A percentile compares a stretch with the other conserved stretches of the same genome.
Conservation (phyloP, 371 early-diverging fungal species). For the Gilbertella persicaria region DNA sequence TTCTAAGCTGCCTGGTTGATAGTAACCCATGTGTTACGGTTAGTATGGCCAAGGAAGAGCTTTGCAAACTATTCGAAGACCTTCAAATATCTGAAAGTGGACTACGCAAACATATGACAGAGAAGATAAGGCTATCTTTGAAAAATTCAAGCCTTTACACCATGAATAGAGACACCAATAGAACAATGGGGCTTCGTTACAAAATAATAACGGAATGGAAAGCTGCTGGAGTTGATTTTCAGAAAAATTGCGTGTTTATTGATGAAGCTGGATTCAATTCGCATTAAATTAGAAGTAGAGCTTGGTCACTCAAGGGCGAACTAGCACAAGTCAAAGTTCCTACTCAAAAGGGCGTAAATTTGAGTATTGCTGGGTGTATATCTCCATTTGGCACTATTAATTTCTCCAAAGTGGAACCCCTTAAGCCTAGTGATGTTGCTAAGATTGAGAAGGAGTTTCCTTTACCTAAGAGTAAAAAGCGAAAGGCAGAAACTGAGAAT, state of each 20-base stretch:
- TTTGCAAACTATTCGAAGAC: slow-evolving; percentile 5
- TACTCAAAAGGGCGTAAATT: slow-evolving; percentile 5
- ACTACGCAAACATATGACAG: slow-evolving; percentile 6
- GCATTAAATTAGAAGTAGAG: slow-evolving; percentile 9
- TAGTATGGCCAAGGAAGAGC: slow-evolving; percentile 4
- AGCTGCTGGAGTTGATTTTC: too few relatives aligned
- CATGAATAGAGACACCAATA: slow-evolving; percentile 1
- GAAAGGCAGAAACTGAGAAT: too few relatives aligned
- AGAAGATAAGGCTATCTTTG: slow-evolving; percentile 7
- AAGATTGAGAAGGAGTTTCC: too few relatives aligned
- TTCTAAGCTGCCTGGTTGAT: slow-evolving; percentile 1
- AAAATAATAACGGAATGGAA: slow-evolving; percentile 14
- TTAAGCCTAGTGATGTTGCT: slow-evolving; percentile 9
- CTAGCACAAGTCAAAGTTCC: slow-evolving; percentile 4
- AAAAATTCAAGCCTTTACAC: background rate
- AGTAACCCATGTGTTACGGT: slow-evolving; percentile 7
- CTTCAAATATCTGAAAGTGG: slow-evolving; percentile 8
- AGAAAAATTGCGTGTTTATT: slow-evolving; percentile 11
- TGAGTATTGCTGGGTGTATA: slow-evolving; percentile 13
- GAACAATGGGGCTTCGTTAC: background rate
- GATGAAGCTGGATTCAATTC: slow-evolving; percentile 9
- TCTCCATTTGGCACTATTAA: slow-evolving; percentile 8
- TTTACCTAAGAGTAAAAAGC: too few relatives aligned
- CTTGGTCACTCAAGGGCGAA: slow-evolving; percentile 8
- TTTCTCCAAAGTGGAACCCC: slow-evolving; percentile 4